Evolutionary conservation across 352 stramenopile genomes (phyloP), one percentile per base, ranked within the genome.

Genomic region (Thalassiosira delicatula): DNA sequence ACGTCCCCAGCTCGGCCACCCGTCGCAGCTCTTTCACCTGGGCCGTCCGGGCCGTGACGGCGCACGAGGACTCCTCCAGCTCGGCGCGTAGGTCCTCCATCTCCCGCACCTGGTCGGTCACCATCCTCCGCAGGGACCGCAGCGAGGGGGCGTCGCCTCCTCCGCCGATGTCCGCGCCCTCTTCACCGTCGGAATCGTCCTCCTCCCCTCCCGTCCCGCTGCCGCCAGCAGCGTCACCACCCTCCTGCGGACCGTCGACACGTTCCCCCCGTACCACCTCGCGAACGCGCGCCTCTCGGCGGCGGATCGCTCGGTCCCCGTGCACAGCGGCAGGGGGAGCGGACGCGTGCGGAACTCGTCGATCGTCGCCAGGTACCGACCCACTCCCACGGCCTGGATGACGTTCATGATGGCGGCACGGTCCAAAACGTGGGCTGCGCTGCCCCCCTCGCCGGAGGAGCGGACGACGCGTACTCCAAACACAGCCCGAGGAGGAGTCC

Each of bases 91-190:
- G 69, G 25, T 90, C 76, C 63, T 94, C 88, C n/a, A 90, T 83
- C 77, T 94, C 88, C 33, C 66, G 63, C 0, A 81, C 44, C 88
- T 94, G 90, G 61, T 83, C 89, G 7, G 76, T 66, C 21, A 94
- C 62, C 60, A 94, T 73, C 30, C 79, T 86, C 49, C 79, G 72
- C 53, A 94, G 51, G 11, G 85, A 85, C 56, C 76, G 63, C 19
- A 59, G 19, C 11, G 77, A 80, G 8, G 49, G 27, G n/a, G 56
- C 73, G 23, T 17, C 21, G 23, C 62, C 42, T 4, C 14, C 42
- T 7, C 23, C 25, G 0, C 4, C 19, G 19, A 37, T 62, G 23
- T 67, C 60, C 3, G 60, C 70, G n/a, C 70, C 67, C n/a, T 69
- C 80, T 32, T 90, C 88, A 61, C 88, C 85, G n/a, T 78, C 67